Conservation (phyloP, 495 filamentous ascomycete genomes). For the Penicillium verhagenii region DNA sequence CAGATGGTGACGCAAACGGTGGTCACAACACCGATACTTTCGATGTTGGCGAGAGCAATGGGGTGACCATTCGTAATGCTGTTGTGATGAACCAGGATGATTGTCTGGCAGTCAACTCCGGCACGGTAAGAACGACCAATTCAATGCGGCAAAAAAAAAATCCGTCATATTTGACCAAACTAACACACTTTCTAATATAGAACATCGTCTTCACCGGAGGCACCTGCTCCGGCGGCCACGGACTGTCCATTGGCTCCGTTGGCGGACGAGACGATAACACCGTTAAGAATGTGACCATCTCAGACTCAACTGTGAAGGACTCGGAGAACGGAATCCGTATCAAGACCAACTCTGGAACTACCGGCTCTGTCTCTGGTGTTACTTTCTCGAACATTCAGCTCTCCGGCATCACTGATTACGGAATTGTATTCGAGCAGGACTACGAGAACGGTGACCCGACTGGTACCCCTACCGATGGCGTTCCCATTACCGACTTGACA, state of each 20-base stretch:
- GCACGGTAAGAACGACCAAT: background rate
- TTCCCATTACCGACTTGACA: conserved; percentile 49
- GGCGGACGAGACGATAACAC: conserved; percentile 57
- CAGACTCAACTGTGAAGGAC: conserved; percentile 43
- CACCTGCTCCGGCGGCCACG: conserved; percentile 54
- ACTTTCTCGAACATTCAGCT: conserved; percentile 26
- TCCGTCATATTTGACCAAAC: too few species aligned
- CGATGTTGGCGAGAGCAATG: conserved; percentile 53
- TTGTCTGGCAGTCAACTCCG: conserved; percentile 60
- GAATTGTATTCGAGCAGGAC: conserved; percentile 63
- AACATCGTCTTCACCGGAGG: conserved; percentile 51
- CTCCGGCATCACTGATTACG: conserved; percentile 37
- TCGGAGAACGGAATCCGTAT: conserved; percentile 47
- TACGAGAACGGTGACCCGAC: conserved; percentile 56
- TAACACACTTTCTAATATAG: conserved; percentile 9
- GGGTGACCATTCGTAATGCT: conserved; percentile 54
- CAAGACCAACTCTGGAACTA: conserved; percentile 25
- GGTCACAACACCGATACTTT: conserved; percentile 70
- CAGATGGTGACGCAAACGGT: conserved; percentile 46
- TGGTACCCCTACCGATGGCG: conserved; percentile 54
- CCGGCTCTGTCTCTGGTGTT: conserved; percentile 22
- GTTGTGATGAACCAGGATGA: conserved; percentile 65
- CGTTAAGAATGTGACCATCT: conserved; percentile 50
- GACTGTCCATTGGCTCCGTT: conserved; percentile 60
- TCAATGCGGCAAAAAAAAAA: too few species aligned